A percentile compares a stretch with the other conserved stretches of the same genome.
phyloP scores from a whole-genome alignment of 768 basidiomycete species.

The Dioszegia hungarica region DNA sequence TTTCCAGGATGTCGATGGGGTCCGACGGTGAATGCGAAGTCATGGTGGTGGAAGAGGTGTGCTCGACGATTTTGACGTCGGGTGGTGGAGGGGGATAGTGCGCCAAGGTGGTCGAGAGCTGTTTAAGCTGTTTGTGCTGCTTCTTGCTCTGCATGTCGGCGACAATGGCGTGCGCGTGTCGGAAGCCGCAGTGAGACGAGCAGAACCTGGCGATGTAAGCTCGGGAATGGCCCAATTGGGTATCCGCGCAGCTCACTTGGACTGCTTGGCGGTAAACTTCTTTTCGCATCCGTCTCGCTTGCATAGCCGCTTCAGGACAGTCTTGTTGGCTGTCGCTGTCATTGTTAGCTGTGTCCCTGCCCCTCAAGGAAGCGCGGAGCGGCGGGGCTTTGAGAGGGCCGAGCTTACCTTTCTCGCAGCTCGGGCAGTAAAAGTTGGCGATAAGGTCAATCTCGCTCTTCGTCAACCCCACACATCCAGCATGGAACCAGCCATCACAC shows the following conservation, averaged over 20 bases:
- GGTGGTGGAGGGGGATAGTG: conserved; percentile 21
- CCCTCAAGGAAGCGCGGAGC: too few species aligned
- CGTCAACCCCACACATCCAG: conserved; percentile 31
- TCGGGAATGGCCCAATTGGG: too few species aligned
- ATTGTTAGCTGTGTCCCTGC: too few species aligned
- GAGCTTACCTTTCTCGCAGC: conserved; percentile 40
- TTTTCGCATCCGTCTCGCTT: conserved; percentile 26
- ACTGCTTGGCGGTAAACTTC: conserved; percentile 12
- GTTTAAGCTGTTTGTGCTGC: conserved; percentile 19
- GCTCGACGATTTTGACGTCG: conserved; percentile 11
- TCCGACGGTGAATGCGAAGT: background rate
- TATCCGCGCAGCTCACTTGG: conserved; percentile 35
- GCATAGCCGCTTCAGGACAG: conserved; percentile 23
- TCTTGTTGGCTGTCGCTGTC: conserved; percentile 24
- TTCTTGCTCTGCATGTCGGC: conserved; percentile 25
- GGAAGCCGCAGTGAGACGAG: conserved; percentile 27
- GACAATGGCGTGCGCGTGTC: conserved; percentile 21
- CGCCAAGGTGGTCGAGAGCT: conserved; percentile 19
- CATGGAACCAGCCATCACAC: conserved; percentile 46
- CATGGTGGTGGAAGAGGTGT: background rate
- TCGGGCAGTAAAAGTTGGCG: conserved; percentile 38
- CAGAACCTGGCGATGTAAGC: conserved; percentile 35
- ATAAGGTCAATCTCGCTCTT: conserved; percentile 33
- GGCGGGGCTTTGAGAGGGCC: too few species aligned
- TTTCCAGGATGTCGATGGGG: conserved; percentile 4